Evolutionary conservation across 495 filamentous ascomycete species (phyloP).

Genomic region (Penicillium dipodomyicola): DNA sequence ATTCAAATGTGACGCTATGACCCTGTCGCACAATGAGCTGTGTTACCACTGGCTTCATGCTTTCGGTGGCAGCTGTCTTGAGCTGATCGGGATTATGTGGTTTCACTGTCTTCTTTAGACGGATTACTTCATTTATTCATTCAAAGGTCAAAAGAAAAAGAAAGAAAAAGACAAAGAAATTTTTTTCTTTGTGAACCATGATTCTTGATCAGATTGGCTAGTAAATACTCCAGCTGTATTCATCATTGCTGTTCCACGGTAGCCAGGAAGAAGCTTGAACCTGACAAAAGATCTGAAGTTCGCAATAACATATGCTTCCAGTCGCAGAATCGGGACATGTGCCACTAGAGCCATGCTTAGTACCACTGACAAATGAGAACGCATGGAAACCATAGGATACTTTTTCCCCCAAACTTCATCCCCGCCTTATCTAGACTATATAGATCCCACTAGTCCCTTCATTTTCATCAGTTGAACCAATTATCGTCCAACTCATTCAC

Average conservation of each 20-base stretch:
- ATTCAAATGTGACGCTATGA: not conserved
- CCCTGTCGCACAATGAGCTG: constrained; percentile 12
- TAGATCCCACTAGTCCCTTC: not conserved
- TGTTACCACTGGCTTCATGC: constrained; percentile 1
- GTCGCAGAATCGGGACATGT: not conserved
- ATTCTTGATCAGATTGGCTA: not conserved
- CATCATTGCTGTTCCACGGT: not conserved
- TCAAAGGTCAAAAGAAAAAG: not conserved
- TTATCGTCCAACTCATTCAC: constrained; percentile 46
- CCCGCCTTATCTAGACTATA: not conserved
- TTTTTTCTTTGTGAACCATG: not conserved
- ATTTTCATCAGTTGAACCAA: constrained; percentile 39
- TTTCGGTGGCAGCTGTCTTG: not conserved
- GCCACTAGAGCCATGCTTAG: constrained; percentile 1
- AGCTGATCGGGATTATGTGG: not conserved
- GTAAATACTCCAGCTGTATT: not conserved
- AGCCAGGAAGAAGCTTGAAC: not conserved
- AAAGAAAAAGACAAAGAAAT: no score
- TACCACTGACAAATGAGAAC: constrained; percentile 8
- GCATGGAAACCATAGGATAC: constrained; percentile 20
- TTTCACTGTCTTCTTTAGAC: not conserved
- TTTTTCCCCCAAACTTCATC: constrained; percentile 1
- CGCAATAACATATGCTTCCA: not conserved
- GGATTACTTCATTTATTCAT: not conserved
- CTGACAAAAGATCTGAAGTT: not conserved